These are phyloP conservation scores for Solanum hybrid DNA, from an alignment of 305 asterid species.

Conservation along the genomic window DNA sequence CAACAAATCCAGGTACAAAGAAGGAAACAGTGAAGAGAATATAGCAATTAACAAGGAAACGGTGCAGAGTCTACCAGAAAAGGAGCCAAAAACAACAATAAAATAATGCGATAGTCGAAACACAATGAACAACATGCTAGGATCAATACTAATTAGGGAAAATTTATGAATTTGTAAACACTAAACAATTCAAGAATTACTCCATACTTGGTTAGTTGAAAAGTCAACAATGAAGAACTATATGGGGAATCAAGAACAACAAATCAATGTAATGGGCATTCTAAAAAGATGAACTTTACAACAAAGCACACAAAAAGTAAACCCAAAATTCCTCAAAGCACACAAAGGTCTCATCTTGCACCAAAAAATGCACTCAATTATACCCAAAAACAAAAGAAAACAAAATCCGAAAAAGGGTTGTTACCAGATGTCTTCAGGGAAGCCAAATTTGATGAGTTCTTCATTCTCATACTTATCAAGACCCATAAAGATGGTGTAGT, in stretches of 20 bases:
- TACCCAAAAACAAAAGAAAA: not conserved
- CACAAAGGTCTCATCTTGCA: not conserved
- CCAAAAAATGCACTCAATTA: not conserved
- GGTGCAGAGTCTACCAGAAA: not conserved
- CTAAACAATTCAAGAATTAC: not conserved
- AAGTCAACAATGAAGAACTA: not conserved
- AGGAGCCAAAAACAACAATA: not conserved
- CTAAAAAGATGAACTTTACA: not conserved
- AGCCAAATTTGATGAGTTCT: conserved; percentile 90
- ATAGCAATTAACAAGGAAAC: not conserved
- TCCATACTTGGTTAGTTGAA: not conserved
- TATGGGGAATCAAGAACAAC: not conserved
- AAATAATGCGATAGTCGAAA: not conserved
- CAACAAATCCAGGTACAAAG: not conserved
- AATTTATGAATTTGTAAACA: not conserved
- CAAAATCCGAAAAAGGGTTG: not conserved
- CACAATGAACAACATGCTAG: not conserved
- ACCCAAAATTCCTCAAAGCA: not conserved
- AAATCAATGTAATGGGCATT: not conserved
- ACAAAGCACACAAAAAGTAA: not conserved
- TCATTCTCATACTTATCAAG: conserved; percentile 86
- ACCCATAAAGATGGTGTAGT: conserved; percentile 91
- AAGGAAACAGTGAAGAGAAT: not conserved
- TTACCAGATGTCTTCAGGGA: conserved; percentile 81
- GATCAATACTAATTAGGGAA: not conserved